Evolutionary conservation across 2,329 filamentous ascomycete genomes (phyloP).

Genomic region (Alternaria sp.): DNA sequence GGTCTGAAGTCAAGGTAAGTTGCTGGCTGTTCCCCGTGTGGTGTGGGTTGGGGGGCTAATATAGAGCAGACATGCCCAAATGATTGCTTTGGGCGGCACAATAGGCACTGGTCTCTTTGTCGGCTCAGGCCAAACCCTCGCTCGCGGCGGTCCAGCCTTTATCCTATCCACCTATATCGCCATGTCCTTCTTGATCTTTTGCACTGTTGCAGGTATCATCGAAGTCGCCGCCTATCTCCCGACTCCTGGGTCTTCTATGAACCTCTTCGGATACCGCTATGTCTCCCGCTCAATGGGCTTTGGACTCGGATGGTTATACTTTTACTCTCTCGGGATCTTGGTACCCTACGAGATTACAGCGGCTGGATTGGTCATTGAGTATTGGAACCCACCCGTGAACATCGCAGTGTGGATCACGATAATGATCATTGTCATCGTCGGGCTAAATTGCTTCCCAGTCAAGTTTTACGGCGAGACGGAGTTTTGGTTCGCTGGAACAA

Average conservation of each 20-base stretch:
- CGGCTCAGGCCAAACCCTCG: constrained; percentile 63
- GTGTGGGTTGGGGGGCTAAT: constrained; percentile 44
- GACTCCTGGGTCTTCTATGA: constrained; percentile 63
- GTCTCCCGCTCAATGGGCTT: constrained; percentile 70
- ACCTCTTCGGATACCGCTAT: constrained; percentile 59
- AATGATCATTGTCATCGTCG: constrained; percentile 47
- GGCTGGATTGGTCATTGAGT: constrained; percentile 50
- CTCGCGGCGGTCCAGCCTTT: constrained; percentile 40
- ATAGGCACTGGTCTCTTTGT: constrained; percentile 70
- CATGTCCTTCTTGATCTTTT: constrained; percentile 40
- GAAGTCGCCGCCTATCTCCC: constrained; percentile 66
- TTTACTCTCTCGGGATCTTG: constrained; percentile 42
- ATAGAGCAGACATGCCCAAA: constrained; percentile 60
- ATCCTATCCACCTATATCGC: constrained; percentile 44
- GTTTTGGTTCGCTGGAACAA: constrained; percentile 46
- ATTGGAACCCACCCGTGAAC: constrained; percentile 47
- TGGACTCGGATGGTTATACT: constrained; percentile 41
- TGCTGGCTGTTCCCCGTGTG: constrained; percentile 21
- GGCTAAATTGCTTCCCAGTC: constrained; percentile 50
- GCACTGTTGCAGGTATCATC: constrained; percentile 49
- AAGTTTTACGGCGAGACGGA: constrained; percentile 51
- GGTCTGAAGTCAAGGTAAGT: constrained; percentile 51
- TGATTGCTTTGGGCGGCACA: constrained; percentile 69
- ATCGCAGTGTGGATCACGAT: constrained; percentile 50
- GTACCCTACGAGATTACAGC: constrained; percentile 49